Conservation (phyloP, 2,329 filamentous ascomycete species). For the Davidsoniella virescens region DNA sequence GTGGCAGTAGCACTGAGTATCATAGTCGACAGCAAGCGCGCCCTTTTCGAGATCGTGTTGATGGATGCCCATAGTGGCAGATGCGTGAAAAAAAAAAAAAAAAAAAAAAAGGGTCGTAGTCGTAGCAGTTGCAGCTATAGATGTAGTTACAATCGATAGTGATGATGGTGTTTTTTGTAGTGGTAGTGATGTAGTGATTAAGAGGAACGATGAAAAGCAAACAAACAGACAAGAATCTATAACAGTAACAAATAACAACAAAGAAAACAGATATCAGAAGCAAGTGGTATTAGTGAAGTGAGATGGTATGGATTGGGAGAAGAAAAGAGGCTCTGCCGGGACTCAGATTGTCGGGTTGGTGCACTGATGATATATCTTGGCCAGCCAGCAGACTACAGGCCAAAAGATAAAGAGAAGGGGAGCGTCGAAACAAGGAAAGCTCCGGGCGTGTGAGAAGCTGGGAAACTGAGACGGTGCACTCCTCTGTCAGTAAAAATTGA, state of each 20-base stretch:
- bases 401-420: not conserved
- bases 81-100: not conserved
- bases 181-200: no score
- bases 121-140: no score
- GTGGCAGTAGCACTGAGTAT: not conserved
- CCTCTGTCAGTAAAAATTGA: slow-evolving; percentile 1
- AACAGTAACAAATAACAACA: not conserved
- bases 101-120: not conserved
- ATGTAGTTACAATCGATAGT: not conserved
- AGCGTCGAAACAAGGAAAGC: slow-evolving; percentile 8
- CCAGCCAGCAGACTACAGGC: not conserved
- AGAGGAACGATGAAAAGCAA: not conserved
- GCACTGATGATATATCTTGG: not conserved
- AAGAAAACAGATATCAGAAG: not conserved
- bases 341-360: not conserved
- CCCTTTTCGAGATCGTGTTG: slow-evolving; percentile 10
- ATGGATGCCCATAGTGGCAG: slow-evolving; percentile 4
- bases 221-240: not conserved
- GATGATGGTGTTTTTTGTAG: not conserved
- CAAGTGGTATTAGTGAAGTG: not conserved
- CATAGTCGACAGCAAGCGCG: not conserved
- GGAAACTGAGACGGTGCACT: slow-evolving; percentile 1
- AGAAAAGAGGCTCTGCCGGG: not conserved
- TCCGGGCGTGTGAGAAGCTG: slow-evolving; percentile 1
- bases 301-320: not conserved